phyloP scores from a whole-genome alignment of 768 basidiomycete species.

The Auriscalpium orientale region DNA sequence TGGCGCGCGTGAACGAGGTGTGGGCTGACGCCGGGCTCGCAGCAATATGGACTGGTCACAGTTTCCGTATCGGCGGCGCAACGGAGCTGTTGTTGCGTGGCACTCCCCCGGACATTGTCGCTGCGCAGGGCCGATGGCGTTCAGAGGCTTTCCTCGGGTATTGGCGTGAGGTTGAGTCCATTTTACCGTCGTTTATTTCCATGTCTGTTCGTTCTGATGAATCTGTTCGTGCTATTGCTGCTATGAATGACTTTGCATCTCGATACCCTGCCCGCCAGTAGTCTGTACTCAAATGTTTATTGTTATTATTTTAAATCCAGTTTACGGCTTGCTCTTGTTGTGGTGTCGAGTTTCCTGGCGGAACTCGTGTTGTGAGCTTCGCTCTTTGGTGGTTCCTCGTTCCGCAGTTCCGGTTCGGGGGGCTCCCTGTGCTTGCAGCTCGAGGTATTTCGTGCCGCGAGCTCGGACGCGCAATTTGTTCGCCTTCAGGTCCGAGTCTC shows the following conservation, averaged over 20 bases:
- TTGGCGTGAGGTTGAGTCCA: conserved; percentile 15
- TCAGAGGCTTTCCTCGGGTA: conserved; percentile 20
- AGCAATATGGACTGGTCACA: conserved; percentile 9
- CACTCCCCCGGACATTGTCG: conserved; percentile 16
- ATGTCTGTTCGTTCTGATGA: background rate
- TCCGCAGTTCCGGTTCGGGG: background rate
- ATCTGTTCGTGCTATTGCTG: background rate
- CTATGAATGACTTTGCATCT: background rate
- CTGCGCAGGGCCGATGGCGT: conserved; percentile 15
- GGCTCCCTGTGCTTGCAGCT: too few relatives aligned
- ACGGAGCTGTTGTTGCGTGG: conserved; percentile 14
- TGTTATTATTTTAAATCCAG: background rate
- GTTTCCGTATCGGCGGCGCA: conserved; percentile 21
- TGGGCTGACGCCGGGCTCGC: conserved; percentile 1
- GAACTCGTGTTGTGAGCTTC: background rate
- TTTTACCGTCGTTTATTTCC: conserved; percentile 7
- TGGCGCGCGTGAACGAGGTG: conserved; percentile 8
- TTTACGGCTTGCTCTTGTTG: background rate
- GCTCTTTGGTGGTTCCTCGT: background rate
- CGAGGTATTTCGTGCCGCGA: too few relatives aligned
- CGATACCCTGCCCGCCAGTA: background rate
- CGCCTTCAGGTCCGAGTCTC: too few relatives aligned
- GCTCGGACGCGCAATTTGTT: too few relatives aligned
- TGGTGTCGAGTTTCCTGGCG: background rate
- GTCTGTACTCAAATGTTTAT: background rate